Conservation (phyloP, 805 yeast species). For the Wickerhamiella occidentalis region DNA sequence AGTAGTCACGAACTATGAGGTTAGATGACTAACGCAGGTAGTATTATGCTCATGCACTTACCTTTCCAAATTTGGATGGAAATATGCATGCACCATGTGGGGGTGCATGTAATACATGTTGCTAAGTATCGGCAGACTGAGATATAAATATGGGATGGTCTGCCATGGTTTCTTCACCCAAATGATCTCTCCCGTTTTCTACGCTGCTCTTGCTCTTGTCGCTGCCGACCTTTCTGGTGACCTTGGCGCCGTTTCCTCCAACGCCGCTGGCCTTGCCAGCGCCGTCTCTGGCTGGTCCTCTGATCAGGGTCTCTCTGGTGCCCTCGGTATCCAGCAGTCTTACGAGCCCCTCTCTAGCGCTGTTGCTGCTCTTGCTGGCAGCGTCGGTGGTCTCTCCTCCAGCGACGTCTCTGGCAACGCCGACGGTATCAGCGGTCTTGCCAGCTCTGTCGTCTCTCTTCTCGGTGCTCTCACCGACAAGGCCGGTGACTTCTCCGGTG, state of each 20-base stretch:
- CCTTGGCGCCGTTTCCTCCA: constrained; percentile 9
- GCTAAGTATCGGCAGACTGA: not conserved
- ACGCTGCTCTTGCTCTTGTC: constrained; percentile 9
- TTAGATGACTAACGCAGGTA: not conserved
- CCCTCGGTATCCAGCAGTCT: constrained; percentile 14
- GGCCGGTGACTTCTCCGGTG: constrained; percentile 17
- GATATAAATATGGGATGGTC: not conserved
- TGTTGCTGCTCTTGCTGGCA: constrained; percentile 6
- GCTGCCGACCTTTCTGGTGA: constrained; percentile 13
- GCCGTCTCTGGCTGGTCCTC: constrained; percentile 13
- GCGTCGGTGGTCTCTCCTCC: constrained; percentile 2
- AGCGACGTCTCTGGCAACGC: not conserved
- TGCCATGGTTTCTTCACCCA: not conserved
- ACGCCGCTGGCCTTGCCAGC: constrained; percentile 9
- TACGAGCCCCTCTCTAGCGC: constrained; percentile 12
- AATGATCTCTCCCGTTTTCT: constrained; percentile 10
- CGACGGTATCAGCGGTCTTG: constrained; percentile 12
- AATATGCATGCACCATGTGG: not conserved
- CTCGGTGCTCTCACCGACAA: constrained; percentile 17
- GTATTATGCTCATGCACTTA: not conserved
- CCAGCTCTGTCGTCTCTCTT: constrained; percentile 12
- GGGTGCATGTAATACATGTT: not conserved
- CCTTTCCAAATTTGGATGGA: not conserved
- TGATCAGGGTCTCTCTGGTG: constrained; percentile 14
- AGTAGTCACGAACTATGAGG: constrained; percentile 1